A percentile compares a stretch with the other conserved stretches of the same genome.
Conservation (phyloP, 2,329 filamentous ascomycete genomes). For the Botrytis tulipae region DNA sequence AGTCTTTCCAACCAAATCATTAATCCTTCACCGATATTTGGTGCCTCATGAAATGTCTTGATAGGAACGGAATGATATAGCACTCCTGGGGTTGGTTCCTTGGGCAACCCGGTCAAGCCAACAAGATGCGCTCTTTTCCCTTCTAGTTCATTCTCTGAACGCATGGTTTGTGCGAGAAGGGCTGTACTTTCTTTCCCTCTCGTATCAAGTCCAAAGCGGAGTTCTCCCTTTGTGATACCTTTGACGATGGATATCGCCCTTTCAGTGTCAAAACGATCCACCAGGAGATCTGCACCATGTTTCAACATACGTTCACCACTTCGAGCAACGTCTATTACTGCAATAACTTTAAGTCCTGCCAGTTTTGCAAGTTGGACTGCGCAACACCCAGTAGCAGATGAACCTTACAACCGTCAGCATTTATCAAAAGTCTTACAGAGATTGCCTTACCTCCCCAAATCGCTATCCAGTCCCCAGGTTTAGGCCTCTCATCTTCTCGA, state of each 20-base stretch:
- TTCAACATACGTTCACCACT: slow-evolving; percentile 59
- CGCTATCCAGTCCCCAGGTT: slow-evolving; percentile 64
- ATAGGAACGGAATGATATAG: slow-evolving; percentile 57
- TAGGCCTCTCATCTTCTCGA: slow-evolving; percentile 50
- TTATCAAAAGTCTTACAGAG: not conserved
- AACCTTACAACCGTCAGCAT: slow-evolving; percentile 43
- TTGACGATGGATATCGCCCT: slow-evolving; percentile 66
- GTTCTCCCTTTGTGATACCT: slow-evolving; percentile 52
- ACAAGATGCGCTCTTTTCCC: slow-evolving; percentile 55
- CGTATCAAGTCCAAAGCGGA: slow-evolving; percentile 69
- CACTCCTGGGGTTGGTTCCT: slow-evolving; percentile 39
- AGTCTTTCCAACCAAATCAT: slow-evolving; percentile 66
- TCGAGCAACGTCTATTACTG: slow-evolving; percentile 64
- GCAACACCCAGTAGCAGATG: slow-evolving; percentile 67
- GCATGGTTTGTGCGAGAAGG: slow-evolving; percentile 44
- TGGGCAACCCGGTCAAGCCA: slow-evolving; percentile 66
- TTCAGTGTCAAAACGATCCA: slow-evolving; percentile 64
- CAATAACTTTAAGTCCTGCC: slow-evolving; percentile 62
- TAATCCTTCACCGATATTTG: slow-evolving; percentile 59
- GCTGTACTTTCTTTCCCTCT: slow-evolving; percentile 62
- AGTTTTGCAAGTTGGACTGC: slow-evolving; percentile 67
- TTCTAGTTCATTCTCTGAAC: slow-evolving; percentile 17
- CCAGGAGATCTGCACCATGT: slow-evolving; percentile 58
- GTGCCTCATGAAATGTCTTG: slow-evolving; percentile 71
- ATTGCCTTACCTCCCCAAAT: slow-evolving; percentile 64